Percentiles rank a stretch among this genome's conserved stretches.
phyloP scores from a whole-genome alignment of 495 filamentous ascomycete species.

The Neurospora terricola region DNA sequence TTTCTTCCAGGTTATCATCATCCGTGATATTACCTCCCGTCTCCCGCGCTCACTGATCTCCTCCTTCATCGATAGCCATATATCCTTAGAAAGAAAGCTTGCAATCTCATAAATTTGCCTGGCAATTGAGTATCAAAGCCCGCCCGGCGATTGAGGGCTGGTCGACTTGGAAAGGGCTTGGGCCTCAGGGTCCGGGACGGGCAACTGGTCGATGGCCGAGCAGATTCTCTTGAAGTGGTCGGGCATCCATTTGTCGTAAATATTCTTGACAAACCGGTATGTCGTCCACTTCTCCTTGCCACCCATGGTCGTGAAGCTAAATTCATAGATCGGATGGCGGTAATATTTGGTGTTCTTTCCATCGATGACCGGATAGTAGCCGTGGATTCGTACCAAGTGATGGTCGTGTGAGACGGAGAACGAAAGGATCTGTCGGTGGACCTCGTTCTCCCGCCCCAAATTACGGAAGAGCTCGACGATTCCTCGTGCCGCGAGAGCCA shows the following conservation, averaged over 20 bases:
- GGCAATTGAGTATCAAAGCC: too few species aligned
- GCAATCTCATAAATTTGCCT: too few species aligned
- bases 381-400: slow-evolving; percentile 24
- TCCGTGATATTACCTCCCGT: too few species aligned
- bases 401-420: slow-evolving; percentile 42
- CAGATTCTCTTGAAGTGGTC: slow-evolving; percentile 27
- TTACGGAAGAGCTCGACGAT: slow-evolving; percentile 24
- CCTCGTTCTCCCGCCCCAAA: slow-evolving; percentile 25
- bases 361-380: slow-evolving; percentile 21
- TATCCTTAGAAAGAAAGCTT: too few species aligned
- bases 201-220: slow-evolving; percentile 30
- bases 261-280: slow-evolving; percentile 15
- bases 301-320: background rate
- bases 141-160: too few species aligned
- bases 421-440: slow-evolving; percentile 30
- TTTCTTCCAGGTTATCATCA: too few species aligned
- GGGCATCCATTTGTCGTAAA: slow-evolving; percentile 32
- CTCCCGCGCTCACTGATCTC: too few species aligned
- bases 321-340: slow-evolving; percentile 2
- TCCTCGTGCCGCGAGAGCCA: slow-evolving; percentile 26
- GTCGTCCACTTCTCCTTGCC: background rate
- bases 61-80: too few species aligned
- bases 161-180: too few species aligned
- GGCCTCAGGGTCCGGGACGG: too few species aligned
- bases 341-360: slow-evolving; percentile 8